Percentiles rank a stretch among this genome's conserved stretches.
Conservation (phyloP, 106 monocot genomes). For the Chionographis japonica region DNA sequence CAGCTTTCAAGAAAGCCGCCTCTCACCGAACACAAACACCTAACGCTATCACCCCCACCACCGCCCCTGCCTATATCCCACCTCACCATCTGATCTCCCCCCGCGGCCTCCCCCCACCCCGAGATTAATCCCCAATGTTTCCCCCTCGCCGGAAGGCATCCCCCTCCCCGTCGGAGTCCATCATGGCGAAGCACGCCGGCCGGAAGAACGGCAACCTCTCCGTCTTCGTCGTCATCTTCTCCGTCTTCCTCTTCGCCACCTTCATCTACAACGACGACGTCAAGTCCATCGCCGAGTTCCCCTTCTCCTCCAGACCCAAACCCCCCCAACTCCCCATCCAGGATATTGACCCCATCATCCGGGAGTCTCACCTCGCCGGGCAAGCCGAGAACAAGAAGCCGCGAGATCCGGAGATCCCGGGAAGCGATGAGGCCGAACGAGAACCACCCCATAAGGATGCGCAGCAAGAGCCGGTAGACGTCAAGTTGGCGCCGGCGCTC, state of each 20-base stretch:
- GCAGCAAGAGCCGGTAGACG: background rate
- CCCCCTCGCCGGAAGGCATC: constrained; percentile 21
- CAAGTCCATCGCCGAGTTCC: constrained; percentile 62
- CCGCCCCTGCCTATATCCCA: background rate
- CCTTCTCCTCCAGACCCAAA: constrained; percentile 21
- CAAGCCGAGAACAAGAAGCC: background rate
- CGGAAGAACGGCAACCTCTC: constrained; percentile 33
- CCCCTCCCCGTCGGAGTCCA: constrained; percentile 11
- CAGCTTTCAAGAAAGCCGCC: constrained; percentile 1
- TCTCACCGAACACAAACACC: constrained; percentile 3
- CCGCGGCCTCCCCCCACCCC: background rate
- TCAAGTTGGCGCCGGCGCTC: background rate
- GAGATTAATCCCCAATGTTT: background rate
- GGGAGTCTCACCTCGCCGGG: background rate
- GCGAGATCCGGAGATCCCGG: background rate
- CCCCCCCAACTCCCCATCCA: constrained; percentile 2
- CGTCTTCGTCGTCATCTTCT: constrained; percentile 30
- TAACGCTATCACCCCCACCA: no score
- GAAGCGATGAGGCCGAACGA: background rate
- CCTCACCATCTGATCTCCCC: background rate
- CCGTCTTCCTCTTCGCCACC: constrained; percentile 44
- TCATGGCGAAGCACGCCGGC: constrained; percentile 31
- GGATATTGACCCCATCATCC: constrained; percentile 4
- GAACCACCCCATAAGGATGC: background rate
- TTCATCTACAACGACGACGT: constrained; percentile 71